Evolutionary conservation across 2,329 filamentous ascomycete species (phyloP).

Genomic region (Colletotrichum cereale): DNA sequence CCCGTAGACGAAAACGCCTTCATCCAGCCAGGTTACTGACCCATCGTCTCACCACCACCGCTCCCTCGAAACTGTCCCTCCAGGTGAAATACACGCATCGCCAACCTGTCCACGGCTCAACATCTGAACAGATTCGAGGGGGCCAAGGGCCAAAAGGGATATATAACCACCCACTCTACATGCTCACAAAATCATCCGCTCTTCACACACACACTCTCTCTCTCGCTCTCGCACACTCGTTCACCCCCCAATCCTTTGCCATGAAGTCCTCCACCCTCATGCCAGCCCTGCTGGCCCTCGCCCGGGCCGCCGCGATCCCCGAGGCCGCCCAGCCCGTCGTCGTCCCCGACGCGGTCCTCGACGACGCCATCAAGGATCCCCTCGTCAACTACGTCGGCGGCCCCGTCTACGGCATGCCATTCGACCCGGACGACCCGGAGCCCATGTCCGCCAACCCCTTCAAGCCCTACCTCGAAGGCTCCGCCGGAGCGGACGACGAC

Average conservation of each 20-base stretch:
- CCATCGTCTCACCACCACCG: not conserved
- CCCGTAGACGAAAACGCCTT: not conserved
- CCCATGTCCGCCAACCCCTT: not conserved
- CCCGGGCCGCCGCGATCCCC: slow-evolving; percentile 2
- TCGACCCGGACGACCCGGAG: not conserved
- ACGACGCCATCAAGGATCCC: slow-evolving; percentile 10
- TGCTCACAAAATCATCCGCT: not conserved
- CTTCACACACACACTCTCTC: not conserved
- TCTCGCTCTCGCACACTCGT: not conserved
- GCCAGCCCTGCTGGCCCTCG: slow-evolving; percentile 18
- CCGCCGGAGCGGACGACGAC: not conserved
- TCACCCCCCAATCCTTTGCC: not conserved
- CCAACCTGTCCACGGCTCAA: no score
- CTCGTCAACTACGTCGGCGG: not conserved
- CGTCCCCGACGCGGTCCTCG: not conserved
- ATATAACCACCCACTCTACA: not conserved
- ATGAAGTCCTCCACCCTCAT: slow-evolving; percentile 32
- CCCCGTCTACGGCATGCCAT: not conserved
- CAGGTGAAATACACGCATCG: not conserved
- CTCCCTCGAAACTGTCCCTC: not conserved
- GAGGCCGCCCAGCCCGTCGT: not conserved
- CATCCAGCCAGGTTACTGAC: not conserved
- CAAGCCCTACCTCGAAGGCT: not conserved
- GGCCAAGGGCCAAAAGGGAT: not conserved
- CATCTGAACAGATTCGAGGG: not conserved